Conservation (phyloP, 2,329 filamentous ascomycete genomes). For the Penicillium sp. region DNA sequence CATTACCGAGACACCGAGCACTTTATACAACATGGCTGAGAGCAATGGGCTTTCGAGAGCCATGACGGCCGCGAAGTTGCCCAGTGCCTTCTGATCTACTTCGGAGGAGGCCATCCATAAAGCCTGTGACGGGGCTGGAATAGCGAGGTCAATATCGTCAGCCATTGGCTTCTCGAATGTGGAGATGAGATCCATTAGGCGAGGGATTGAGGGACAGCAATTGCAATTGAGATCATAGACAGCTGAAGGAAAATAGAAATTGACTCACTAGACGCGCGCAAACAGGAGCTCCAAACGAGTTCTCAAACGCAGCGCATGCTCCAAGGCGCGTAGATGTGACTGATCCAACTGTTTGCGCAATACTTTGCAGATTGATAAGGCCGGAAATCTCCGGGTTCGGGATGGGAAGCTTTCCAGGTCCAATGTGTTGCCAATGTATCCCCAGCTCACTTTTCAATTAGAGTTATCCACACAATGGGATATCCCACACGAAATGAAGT, state of each 20-base stretch:
- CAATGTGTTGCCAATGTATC: background rate
- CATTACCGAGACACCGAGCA: slow-evolving; percentile 84
- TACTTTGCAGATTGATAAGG: background rate
- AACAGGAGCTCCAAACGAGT: slow-evolving; percentile 21
- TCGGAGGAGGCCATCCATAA: slow-evolving; percentile 86
- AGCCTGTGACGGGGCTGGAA: slow-evolving; percentile 31
- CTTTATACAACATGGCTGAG: slow-evolving; percentile 73
- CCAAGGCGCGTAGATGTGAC: slow-evolving; percentile 22
- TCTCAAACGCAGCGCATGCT: slow-evolving; percentile 26
- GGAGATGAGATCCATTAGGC: background rate
- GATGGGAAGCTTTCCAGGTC: too few relatives aligned
- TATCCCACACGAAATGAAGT: background rate
- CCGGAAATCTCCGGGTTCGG: too few relatives aligned
- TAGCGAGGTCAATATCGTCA: slow-evolving; percentile 26
- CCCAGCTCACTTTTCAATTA: too few relatives aligned
- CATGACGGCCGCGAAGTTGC: slow-evolving; percentile 76
- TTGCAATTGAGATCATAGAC: background rate
- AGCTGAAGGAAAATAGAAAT: slow-evolving; percentile 13
- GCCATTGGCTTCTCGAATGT: slow-evolving; percentile 19
- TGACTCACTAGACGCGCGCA: slow-evolving; percentile 32
- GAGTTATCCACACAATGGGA: background rate
- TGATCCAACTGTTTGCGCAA: slow-evolving; percentile 2
- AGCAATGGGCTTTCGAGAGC: slow-evolving; percentile 73
- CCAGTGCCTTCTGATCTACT: slow-evolving; percentile 95
- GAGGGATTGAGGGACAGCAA: background rate